These are phyloP conservation scores for Coffea eugenioides DNA, from an alignment of 257 asterid genomes.

Conservation along the genomic window DNA sequence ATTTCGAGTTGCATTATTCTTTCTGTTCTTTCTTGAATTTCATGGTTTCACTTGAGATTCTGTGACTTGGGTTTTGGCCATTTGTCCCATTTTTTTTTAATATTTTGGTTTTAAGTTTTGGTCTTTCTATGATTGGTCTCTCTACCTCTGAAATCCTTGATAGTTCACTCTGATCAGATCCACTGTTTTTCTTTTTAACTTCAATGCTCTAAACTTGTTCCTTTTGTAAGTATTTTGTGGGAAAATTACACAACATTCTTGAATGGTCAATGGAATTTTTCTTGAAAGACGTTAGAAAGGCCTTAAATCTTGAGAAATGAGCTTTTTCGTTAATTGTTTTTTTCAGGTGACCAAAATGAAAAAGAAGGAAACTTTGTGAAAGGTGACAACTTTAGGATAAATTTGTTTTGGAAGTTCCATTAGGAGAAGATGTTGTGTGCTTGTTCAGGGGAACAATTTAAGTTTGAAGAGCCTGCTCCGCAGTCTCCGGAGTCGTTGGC, in stretches of 20 bases:
- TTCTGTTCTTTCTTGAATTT: conserved; percentile 25
- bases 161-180: conserved; percentile 8
- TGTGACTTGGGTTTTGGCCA: conserved; percentile 4
- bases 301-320: conserved; percentile 1
- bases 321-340: not conserved
- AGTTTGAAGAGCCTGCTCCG: conserved; percentile 67
- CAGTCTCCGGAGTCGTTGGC: conserved; percentile 91
- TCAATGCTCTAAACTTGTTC: not conserved
- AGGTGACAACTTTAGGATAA: conserved; percentile 24
- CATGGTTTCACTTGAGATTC: not conserved
- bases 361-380: conserved; percentile 17
- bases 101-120: not conserved
- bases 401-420: conserved; percentile 14
- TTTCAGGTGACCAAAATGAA: conserved; percentile 11
- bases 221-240: not conserved
- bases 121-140: not conserved
- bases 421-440: conserved; percentile 70
- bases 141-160: not conserved
- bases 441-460: conserved; percentile 92
- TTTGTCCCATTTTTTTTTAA: not conserved
- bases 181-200: not conserved
- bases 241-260: not conserved
- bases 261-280: not conserved
- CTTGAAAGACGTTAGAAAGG: not conserved
- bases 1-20: conserved; percentile 18